Percentiles rank a stretch among this genome's conserved stretches.
phyloP scores from a whole-genome alignment of 176 grass and related monocot genomes.

The Lolium rigidum region DNA sequence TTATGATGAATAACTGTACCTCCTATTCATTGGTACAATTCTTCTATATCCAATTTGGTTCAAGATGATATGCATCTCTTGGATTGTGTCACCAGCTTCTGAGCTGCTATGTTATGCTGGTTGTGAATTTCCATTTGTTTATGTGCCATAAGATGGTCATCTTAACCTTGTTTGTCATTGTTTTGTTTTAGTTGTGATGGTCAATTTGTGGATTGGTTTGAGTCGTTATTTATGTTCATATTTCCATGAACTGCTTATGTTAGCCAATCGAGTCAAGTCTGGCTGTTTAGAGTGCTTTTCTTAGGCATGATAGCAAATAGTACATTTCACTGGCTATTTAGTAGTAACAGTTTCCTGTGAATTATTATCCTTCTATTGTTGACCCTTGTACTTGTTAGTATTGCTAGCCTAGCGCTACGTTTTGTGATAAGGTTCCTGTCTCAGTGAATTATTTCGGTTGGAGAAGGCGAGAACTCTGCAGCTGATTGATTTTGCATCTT shows the following conservation, averaged over 20 bases:
- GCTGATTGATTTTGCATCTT: neutral
- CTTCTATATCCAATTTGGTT: constrained; percentile 14
- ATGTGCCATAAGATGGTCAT: neutral
- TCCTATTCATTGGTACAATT: constrained; percentile 5
- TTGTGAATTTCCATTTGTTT: neutral
- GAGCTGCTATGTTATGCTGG: neutral
- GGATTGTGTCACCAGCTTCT: constrained; percentile 12
- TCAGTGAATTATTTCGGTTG: neutral
- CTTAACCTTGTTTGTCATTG: neutral
- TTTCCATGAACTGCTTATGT: neutral
- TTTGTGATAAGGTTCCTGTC: no score
- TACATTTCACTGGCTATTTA: neutral
- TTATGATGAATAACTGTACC: constrained; percentile 8
- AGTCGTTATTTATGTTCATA: neutral
- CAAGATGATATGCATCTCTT: constrained; percentile 4
- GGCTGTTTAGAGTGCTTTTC: neutral
- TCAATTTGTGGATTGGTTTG: neutral
- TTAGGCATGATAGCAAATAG: neutral
- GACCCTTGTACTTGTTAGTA: no score
- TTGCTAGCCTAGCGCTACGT: no score
- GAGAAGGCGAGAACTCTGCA: neutral
- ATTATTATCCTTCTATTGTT: neutral
- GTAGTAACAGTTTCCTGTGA: neutral
- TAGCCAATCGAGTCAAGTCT: neutral
- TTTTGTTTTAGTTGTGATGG: neutral